A percentile compares a stretch with the other conserved stretches of the same genome.
Evolutionary conservation across 768 basidiomycete species (phyloP).

Genomic region (Mrakia hoshinonis): DNA sequence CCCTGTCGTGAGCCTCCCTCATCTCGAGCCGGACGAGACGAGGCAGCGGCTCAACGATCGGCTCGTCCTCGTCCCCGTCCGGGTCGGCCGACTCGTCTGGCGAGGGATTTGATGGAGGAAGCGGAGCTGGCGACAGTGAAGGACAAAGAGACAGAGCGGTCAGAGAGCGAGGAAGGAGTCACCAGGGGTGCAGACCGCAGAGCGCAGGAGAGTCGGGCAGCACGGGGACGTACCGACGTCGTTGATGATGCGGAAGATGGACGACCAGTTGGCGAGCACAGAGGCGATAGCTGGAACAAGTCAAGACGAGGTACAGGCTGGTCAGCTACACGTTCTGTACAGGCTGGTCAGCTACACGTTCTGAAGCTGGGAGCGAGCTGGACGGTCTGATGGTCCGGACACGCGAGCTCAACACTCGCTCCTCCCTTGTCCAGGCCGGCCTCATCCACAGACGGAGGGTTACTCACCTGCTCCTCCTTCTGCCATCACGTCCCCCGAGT

Average conservation of each 20-base stretch:
- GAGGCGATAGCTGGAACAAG: conserved; percentile 10
- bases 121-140: not conserved
- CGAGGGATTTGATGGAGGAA: not conserved
- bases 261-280: conserved; percentile 17
- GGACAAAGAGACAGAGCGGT: not conserved
- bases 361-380: not conserved
- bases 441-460: too few relatives aligned
- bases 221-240: conserved; percentile 9
- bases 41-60: not conserved
- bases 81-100: not conserved
- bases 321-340: not conserved
- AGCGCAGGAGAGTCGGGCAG: not conserved
- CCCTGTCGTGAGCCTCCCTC: not conserved
- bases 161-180: not conserved
- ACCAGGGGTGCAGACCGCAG: not conserved
- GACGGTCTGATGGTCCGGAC: not conserved
- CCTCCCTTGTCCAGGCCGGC: not conserved
- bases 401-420: not conserved
- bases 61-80: not conserved
- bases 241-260: conserved; percentile 20
- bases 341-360: not conserved
- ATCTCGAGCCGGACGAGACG: conserved; percentile 7
- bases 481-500: conserved; percentile 8
- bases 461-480: conserved; percentile 16
- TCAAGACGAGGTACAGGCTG: not conserved